phyloP scores from a whole-genome alignment of 148 eudicot species.

The Drosera capensis region DNA sequence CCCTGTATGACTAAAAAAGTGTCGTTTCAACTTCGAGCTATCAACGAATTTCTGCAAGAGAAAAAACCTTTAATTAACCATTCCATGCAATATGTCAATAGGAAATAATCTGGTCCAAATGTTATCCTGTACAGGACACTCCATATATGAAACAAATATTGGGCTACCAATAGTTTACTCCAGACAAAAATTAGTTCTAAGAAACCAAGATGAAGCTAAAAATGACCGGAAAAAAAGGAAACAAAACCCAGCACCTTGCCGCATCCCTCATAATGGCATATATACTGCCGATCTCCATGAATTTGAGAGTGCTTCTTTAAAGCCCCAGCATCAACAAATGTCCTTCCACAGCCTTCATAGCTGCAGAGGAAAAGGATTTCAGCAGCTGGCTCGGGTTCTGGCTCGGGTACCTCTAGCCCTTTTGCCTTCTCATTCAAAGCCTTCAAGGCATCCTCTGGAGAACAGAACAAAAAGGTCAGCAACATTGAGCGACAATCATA shows the following conservation, averaged over 20 bases:
- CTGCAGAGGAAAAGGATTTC: constrained; percentile 98
- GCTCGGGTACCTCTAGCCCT: constrained; percentile 49
- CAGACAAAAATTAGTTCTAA: too few species aligned
- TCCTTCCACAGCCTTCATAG: constrained; percentile 92
- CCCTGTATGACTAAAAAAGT: constrained; percentile 89
- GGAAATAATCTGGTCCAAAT: too few species aligned
- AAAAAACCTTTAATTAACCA: not conserved
- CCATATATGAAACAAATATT: too few species aligned
- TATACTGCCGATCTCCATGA: constrained; percentile 90
- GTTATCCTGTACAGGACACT: too few species aligned
- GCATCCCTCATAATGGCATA: constrained; percentile 71
- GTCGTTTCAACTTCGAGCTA: constrained; percentile 91
- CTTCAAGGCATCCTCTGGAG: constrained; percentile 51
- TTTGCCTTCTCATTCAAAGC: constrained; percentile 57
- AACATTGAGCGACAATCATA: not conserved
- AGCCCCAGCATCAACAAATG: constrained; percentile 93
- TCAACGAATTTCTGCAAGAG: constrained; percentile 92
- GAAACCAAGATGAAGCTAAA: too few species aligned
- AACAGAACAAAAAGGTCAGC: not conserved
- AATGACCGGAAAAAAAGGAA: too few species aligned
- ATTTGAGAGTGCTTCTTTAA: constrained; percentile 89
- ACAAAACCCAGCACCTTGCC: constrained; percentile 58
- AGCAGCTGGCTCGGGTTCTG: constrained; percentile 92
- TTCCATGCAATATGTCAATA: too few species aligned
- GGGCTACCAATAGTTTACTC: too few species aligned